A percentile compares a stretch with the other conserved stretches of the same genome.
These are phyloP conservation scores for Plectosphaerella cucumerina DNA, from an alignment of 2,329 filamentous ascomycete genomes.

Conservation along the genomic window DNA sequence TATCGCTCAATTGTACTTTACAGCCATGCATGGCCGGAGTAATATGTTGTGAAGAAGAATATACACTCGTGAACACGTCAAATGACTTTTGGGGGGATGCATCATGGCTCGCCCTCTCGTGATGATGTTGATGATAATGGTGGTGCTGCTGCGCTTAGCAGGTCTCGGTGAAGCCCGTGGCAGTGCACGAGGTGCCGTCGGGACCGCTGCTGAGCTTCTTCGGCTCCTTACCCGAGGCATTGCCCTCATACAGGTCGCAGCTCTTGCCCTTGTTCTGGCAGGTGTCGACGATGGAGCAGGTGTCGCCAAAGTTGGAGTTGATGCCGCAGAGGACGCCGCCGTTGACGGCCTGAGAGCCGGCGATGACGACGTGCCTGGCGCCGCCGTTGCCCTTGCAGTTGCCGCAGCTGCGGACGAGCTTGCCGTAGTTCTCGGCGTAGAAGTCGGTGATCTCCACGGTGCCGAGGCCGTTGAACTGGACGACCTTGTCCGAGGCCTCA, in stretches of 20 bases:
- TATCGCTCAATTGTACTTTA: no score
- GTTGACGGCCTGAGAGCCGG: constrained; percentile 23
- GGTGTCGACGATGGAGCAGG: constrained; percentile 11
- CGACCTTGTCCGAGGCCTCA: constrained; percentile 31
- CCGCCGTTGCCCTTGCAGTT: constrained; percentile 31
- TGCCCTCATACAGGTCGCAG: constrained; percentile 24
- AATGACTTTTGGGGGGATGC: no score
- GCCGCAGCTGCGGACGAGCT: constrained; percentile 45
- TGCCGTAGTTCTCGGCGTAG: constrained; percentile 39
- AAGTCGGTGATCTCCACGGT: constrained; percentile 33
- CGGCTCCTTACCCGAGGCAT: constrained; percentile 27
- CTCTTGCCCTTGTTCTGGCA: constrained; percentile 9
- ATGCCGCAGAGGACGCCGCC: constrained; percentile 29
- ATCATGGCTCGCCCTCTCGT: not conserved
- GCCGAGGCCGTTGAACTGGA: constrained; percentile 37
- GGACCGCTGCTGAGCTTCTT: constrained; percentile 28
- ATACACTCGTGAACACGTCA: no score
- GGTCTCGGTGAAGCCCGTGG: constrained; percentile 4
- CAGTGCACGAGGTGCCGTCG: constrained; percentile 19
- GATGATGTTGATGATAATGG: no score
- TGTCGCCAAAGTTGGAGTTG: constrained; percentile 23
- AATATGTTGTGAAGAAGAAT: no score
- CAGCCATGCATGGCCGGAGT: no score
- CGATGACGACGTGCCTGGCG: constrained; percentile 23
- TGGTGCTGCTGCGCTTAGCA: constrained; percentile 3